A percentile compares a stretch with the other conserved stretches of the same genome.
These are phyloP conservation scores for Trichaptum fuscoviolaceum DNA, from an alignment of 768 basidiomycete genomes.

Conservation along the genomic window DNA sequence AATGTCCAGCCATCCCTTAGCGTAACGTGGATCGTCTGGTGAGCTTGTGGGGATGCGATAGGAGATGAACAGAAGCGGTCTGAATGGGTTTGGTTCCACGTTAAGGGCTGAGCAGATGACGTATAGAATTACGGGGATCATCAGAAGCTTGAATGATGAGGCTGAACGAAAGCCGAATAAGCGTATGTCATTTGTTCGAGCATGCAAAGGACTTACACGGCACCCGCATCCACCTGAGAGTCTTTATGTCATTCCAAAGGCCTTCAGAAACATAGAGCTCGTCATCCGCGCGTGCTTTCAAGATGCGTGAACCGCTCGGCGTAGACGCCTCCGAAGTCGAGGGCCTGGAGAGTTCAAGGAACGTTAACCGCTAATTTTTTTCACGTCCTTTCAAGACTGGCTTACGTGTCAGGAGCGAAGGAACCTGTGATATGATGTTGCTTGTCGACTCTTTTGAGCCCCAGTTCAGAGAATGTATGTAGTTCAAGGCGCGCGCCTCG, in stretches of 20 bases:
- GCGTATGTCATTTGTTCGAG: neutral
- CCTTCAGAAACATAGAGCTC: slow-evolving; percentile 19
- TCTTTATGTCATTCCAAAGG: slow-evolving; percentile 46
- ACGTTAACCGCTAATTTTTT: neutral
- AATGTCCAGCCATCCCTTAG: slow-evolving; percentile 71
- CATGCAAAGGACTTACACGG: slow-evolving; percentile 45
- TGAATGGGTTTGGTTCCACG: slow-evolving; percentile 67
- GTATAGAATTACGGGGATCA: slow-evolving; percentile 56
- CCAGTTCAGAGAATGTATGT: neutral
- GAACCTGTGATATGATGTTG: slow-evolving; percentile 58
- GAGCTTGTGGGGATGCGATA: slow-evolving; percentile 49
- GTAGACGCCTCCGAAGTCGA: neutral
- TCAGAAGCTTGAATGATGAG: slow-evolving; percentile 62
- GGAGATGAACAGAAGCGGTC: slow-evolving; percentile 65
- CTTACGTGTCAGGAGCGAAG: slow-evolving; percentile 61
- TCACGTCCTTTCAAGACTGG: slow-evolving; percentile 5
- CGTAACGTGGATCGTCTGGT: slow-evolving; percentile 54
- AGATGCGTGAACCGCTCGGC: neutral
- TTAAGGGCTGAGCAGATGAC: slow-evolving; percentile 58
- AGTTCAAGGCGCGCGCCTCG: neutral
- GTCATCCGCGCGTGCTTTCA: neutral
- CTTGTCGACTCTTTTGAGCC: slow-evolving; percentile 40
- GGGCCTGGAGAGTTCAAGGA: neutral
- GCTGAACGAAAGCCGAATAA: slow-evolving; percentile 28
- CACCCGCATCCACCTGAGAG: slow-evolving; percentile 65